Evolutionary conservation across 164 flowering plant species (phyloP), one percentile per base, ranked within the genome.

Genomic region (Magnolia kwangsiensis): DNA sequence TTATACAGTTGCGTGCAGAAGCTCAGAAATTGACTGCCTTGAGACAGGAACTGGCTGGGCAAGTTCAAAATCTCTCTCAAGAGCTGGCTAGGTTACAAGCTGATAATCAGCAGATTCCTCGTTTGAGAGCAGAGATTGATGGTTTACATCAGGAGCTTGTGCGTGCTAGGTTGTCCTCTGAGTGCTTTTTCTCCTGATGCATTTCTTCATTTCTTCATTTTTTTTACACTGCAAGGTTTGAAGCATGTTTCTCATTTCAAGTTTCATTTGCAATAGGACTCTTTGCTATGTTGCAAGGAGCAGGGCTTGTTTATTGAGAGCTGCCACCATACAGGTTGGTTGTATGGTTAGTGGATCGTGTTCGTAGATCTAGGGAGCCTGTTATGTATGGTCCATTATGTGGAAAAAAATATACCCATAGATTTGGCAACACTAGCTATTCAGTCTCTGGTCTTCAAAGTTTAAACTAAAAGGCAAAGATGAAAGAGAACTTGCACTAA

Each of bases 71-170:
- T n/a, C 89, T 96, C 16, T 85, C 82, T 0, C 81, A 89, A 76
- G 97, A 94, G 8, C 67, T 88, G 65, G 73, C 84, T n/a, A 90
- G 88, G 82, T 74, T 87, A 80, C 86, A 85, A 79, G 79, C 88
- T 77, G 99, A 94, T 29, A 92, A 90, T 84, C 81, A 92, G 71
- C 94, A 91, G 78, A 87, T 94, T 79, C 92, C 94, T 24, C 83
- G 8, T 51, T 72, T 92, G 74, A 87, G 85, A 77, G 80, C 86
- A 18, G 99, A 94, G 78, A 72, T 91, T 75, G 94, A 94, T 77
- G 88, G 91, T n/a, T 73, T 94, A 80, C 92, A 88, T 74, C 92
- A 91, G 85, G 98, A 96, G 80, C 89, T 92, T 77, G 78, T 89
- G 87, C 97, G 84, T 67, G 88, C 97, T 75, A 92, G 99, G 98